Base-by-base conservation (phyloP, 2,329 filamentous ascomycete species). In the Gyromitra esculenta region DNA sequence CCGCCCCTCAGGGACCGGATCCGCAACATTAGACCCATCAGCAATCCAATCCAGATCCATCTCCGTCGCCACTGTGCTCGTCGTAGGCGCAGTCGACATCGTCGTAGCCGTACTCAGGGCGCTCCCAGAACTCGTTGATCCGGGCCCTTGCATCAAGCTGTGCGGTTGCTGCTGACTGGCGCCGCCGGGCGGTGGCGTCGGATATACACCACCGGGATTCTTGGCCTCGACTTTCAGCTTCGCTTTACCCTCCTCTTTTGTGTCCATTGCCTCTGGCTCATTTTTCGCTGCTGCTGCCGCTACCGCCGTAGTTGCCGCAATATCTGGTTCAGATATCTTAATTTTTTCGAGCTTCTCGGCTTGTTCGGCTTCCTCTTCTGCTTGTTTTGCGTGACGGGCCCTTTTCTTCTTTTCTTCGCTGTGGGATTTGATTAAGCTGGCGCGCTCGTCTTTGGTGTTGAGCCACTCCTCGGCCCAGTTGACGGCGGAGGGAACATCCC, bases 391-490 rank as follows among this genome's bases (percentile, higher is more conserved):
- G 35, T 31, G 45, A 15, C 35, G 64, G 21, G 62, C 52, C 13
- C 6, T 7, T 45, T 76, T 74, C 54, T 77, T 77, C 39, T 31
- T 54, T 31, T 73, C 63, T 45, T 76, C 76, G 18, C 54, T 56
- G 11, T 62, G 75, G 11, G 68, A 31, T 25, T 68, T 59, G 57
- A 78, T 50, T 18, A 73, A 15, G 39, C 66, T 45, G 15, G 63
- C 64, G n/a, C 78, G 57, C n/a, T 67, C 59, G 13, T 78, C 78
- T 37, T 68, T 72, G 25, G 69, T 65, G 11, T 63, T 67, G 43
- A 77, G 74, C 78, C 78, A 79, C 37, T 77, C 66, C 56, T 74
- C 69, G n/a, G 77, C 77, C 77, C 77, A 79, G 15, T 75, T 65
- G 13, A 78, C 62, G 9, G 78, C 77, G 7, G 73, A 77, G 31